These are phyloP conservation scores for Cylindrodendrum hubeiense DNA, from an alignment of 2,329 filamentous ascomycete species.

Conservation along the genomic window DNA sequence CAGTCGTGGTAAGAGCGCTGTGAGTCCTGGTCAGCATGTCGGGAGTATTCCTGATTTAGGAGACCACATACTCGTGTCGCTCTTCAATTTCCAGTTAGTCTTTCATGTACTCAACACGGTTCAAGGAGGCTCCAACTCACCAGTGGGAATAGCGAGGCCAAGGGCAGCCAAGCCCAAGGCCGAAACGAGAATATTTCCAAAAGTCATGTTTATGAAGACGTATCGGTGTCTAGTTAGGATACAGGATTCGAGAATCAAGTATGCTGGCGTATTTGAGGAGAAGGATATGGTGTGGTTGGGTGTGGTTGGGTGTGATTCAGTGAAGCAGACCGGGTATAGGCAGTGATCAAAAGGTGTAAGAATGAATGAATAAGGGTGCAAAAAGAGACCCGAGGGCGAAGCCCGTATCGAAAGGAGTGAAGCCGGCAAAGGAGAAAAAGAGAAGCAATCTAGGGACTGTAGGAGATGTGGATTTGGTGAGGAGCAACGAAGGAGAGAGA, in stretches of 20 bases:
- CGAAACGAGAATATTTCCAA: constrained; percentile 39
- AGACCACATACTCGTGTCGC: constrained; percentile 31
- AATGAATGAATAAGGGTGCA: background rate
- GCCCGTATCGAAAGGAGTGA: constrained; percentile 28
- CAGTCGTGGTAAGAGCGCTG: constrained; percentile 33
- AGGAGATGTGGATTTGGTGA: background rate
- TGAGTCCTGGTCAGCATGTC: constrained; percentile 1
- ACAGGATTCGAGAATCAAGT: background rate
- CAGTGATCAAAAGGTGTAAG: background rate
- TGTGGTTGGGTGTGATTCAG: background rate
- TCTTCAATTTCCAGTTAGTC: too few species aligned
- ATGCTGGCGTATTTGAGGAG: background rate
- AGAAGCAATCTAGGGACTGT: constrained; percentile 18
- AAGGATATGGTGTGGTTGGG: background rate
- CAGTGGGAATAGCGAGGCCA: constrained; percentile 38
- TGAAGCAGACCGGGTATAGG: background rate
- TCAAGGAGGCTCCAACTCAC: constrained; percentile 33
- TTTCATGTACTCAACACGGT: background rate
- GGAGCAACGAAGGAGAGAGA: background rate
- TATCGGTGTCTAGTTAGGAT: constrained; percentile 20
- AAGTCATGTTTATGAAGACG: constrained; percentile 30
- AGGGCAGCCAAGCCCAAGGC: constrained; percentile 39
- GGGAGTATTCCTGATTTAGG: background rate
- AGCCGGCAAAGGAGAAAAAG: constrained; percentile 14
- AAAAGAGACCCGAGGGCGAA: background rate